phyloP scores from a whole-genome alignment of 2,329 filamentous ascomycete genomes.

The Penicillium sp. region DNA sequence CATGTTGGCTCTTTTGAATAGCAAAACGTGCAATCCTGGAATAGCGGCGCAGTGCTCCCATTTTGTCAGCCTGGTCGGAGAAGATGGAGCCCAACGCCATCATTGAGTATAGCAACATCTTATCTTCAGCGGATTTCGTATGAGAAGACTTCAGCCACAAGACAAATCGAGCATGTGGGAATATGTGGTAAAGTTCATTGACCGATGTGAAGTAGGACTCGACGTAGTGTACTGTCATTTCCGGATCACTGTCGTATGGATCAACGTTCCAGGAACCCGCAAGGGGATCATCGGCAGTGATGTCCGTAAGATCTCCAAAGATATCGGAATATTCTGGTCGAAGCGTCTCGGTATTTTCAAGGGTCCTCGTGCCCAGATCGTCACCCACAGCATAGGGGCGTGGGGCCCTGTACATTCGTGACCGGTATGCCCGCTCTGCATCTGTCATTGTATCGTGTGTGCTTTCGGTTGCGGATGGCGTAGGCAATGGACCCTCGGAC shows the following conservation, averaged over 20 bases:
- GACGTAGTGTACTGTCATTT: constrained; percentile 52
- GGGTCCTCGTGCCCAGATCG: constrained; percentile 8
- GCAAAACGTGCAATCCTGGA: constrained; percentile 60
- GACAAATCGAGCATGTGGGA: constrained; percentile 55
- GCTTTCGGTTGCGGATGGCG: constrained; percentile 28
- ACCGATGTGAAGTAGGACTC: constrained; percentile 59
- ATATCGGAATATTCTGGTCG: constrained; percentile 32
- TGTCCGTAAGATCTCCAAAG: constrained; percentile 31
- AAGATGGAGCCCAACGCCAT: constrained; percentile 60
- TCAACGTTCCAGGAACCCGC: constrained; percentile 51
- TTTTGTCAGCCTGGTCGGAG: constrained; percentile 47
- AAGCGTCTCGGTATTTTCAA: constrained; percentile 12
- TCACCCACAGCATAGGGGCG: constrained; percentile 17
- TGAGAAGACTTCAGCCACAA: constrained; percentile 52
- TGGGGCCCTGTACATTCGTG: constrained; percentile 19
- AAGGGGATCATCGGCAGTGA: constrained; percentile 31
- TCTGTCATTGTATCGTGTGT: constrained; percentile 28
- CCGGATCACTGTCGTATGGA: constrained; percentile 53
- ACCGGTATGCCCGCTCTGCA: constrained; percentile 25
- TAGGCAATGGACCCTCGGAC: constrained; percentile 29
- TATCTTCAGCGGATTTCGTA: constrained; percentile 55
- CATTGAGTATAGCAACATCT: constrained; percentile 62
- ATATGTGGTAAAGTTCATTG: constrained; percentile 57
- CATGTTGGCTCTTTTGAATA: constrained; percentile 51
- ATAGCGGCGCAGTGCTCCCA: constrained; percentile 49